These are phyloP conservation scores for Lepidium sativum DNA, from an alignment of 345 rosid genomes.

Conservation along the genomic window DNA sequence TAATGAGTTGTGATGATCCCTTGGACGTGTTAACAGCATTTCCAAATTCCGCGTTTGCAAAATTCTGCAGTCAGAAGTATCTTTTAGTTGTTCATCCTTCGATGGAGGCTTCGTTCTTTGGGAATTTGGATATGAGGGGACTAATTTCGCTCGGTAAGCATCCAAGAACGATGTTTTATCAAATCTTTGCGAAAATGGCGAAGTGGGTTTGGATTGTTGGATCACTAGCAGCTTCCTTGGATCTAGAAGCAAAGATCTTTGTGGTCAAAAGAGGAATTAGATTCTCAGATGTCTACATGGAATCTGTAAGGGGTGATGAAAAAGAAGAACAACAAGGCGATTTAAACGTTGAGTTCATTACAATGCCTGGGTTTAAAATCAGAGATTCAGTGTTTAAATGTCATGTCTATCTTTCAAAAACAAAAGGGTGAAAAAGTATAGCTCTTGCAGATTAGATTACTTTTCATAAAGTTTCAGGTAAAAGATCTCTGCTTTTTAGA, in stretches of 20 bases:
- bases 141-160: slow-evolving; percentile 44
- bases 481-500: not conserved
- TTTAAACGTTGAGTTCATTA: slow-evolving; percentile 42
- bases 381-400: slow-evolving; percentile 35
- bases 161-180: slow-evolving; percentile 56
- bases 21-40: slow-evolving; percentile 32
- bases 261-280: slow-evolving; percentile 36
- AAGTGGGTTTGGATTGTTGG: slow-evolving; percentile 53
- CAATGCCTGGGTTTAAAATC: slow-evolving; percentile 56
- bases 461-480: not conserved
- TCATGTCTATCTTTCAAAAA: slow-evolving; percentile 42
- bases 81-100: slow-evolving; percentile 46
- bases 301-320: slow-evolving; percentile 22
- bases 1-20: slow-evolving; percentile 42
- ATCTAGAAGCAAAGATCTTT: slow-evolving; percentile 40
- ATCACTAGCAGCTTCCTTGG: slow-evolving; percentile 40
- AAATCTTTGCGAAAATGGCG: slow-evolving; percentile 47
- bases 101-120: slow-evolving; percentile 55
- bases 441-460: not conserved
- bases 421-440: not conserved
- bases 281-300: slow-evolving; percentile 43
- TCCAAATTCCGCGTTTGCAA: slow-evolving; percentile 41
- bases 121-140: slow-evolving; percentile 53
- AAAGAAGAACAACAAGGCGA: slow-evolving; percentile 6
- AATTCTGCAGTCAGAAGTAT: slow-evolving; percentile 48